phyloP scores from a whole-genome alignment of 1,139 yeast genomes.

The Suhomyces yuchorum region DNA sequence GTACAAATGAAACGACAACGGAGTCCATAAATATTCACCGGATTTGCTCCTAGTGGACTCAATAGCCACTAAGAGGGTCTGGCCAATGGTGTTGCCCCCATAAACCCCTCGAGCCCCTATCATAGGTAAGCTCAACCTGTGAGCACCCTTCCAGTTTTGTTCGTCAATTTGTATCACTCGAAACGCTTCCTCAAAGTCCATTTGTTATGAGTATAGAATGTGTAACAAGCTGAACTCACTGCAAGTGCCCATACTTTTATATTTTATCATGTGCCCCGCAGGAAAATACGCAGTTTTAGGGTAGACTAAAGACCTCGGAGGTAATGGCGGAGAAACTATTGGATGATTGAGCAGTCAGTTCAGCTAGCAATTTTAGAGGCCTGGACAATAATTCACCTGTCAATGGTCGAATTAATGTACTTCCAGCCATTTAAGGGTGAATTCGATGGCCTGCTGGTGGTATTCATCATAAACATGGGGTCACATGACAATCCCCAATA shows the following conservation, averaged over 20 bases:
- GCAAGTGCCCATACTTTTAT: not conserved
- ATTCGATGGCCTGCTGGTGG: too few relatives aligned
- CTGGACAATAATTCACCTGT: too few relatives aligned
- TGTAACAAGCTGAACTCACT: not conserved
- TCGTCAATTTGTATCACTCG: constrained; percentile 36
- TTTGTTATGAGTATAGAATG: not conserved
- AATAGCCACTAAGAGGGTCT: constrained; percentile 66
- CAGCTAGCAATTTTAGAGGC: too few relatives aligned
- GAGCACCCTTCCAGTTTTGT: constrained; percentile 36
- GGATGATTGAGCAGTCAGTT: too few relatives aligned
- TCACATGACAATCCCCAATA: too few relatives aligned
- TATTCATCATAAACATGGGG: too few relatives aligned
- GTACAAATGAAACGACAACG: constrained; percentile 44
- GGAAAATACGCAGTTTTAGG: not conserved
- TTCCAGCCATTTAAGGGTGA: too few relatives aligned
- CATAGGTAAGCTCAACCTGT: constrained; percentile 41
- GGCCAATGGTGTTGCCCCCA: constrained; percentile 80
- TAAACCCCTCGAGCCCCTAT: constrained; percentile 70
- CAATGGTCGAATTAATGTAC: too few relatives aligned
- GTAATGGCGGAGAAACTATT: not conserved
- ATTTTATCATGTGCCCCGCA: not conserved
- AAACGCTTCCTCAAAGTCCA: constrained; percentile 43
- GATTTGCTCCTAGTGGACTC: constrained; percentile 32
- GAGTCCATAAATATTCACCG: constrained; percentile 25
- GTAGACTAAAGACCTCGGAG: not conserved